Evolutionary conservation across 768 basidiomycete species (phyloP).

Genomic region (Boletus edulis): DNA sequence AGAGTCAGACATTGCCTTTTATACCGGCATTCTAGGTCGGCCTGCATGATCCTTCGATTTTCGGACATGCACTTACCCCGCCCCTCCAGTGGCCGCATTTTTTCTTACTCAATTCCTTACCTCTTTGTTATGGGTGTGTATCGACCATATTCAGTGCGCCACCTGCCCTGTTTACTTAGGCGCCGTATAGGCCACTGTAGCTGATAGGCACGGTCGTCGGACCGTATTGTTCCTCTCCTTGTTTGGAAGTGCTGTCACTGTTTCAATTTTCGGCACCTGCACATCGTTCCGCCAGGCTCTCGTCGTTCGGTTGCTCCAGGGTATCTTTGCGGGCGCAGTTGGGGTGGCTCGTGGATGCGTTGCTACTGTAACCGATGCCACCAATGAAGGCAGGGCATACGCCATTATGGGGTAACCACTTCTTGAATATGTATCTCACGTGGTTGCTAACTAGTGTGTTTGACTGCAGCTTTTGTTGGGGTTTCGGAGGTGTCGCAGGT

Average conservation of each 20-base stretch:
- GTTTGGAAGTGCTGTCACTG: constrained; percentile 79
- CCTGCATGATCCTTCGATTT: constrained; percentile 12
- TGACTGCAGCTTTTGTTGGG: constrained; percentile 81
- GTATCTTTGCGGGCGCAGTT: constrained; percentile 90
- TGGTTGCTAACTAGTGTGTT: not conserved
- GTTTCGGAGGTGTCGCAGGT: constrained; percentile 91
- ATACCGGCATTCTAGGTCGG: constrained; percentile 81
- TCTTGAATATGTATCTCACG: constrained; percentile 1
- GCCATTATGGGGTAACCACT: constrained; percentile 74
- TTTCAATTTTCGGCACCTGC: constrained; percentile 74
- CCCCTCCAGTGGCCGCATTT: constrained; percentile 64
- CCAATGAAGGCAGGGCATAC: constrained; percentile 94
- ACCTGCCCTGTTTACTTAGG: not conserved
- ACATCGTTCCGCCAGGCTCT: constrained; percentile 78
- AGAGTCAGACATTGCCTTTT: constrained; percentile 85
- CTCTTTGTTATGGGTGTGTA: constrained; percentile 82
- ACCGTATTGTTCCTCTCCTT: constrained; percentile 83
- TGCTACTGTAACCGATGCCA: constrained; percentile 81
- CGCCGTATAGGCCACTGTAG: constrained; percentile 75
- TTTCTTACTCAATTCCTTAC: constrained; percentile 97
- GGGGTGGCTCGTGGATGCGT: constrained; percentile 93
- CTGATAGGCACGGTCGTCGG: constrained; percentile 86
- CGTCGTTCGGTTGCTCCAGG: constrained; percentile 83
- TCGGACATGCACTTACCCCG: constrained; percentile 7
- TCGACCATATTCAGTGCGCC: not conserved